phyloP scores from a whole-genome alignment of 2,329 filamentous ascomycete genomes.

The Trichoderma harzianum region DNA sequence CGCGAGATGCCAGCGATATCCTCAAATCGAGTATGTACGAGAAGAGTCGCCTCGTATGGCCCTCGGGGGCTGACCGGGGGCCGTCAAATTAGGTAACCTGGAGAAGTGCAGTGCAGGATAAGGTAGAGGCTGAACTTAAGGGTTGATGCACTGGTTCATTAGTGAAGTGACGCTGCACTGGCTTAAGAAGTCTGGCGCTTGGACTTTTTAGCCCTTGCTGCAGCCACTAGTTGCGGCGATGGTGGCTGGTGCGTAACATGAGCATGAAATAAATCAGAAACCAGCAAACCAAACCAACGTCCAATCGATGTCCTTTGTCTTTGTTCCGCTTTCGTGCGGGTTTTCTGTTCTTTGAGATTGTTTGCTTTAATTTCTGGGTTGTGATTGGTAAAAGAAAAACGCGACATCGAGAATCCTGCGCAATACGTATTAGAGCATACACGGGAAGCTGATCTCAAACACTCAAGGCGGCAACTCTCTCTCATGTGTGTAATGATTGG shows the following conservation, averaged over 20 bases:
- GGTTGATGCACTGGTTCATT: background rate
- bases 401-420: background rate
- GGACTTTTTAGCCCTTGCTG: background rate
- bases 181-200: background rate
- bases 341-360: background rate
- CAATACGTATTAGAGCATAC: background rate
- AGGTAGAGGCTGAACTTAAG: background rate
- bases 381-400: background rate
- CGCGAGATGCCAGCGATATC: background rate
- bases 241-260: constrained; percentile 6
- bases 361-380: background rate
- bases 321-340: background rate
- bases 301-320: background rate
- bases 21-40: background rate
- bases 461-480: background rate
- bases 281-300: background rate
- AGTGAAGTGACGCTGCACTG: background rate
- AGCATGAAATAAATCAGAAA: background rate
- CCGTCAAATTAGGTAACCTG: background rate
- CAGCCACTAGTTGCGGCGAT: background rate
- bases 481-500: background rate
- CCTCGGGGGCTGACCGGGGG: background rate
- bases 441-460: background rate
- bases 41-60: background rate
- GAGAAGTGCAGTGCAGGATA: background rate